Conservation (phyloP, 306 rosid genomes). For the Delonix regia region DNA sequence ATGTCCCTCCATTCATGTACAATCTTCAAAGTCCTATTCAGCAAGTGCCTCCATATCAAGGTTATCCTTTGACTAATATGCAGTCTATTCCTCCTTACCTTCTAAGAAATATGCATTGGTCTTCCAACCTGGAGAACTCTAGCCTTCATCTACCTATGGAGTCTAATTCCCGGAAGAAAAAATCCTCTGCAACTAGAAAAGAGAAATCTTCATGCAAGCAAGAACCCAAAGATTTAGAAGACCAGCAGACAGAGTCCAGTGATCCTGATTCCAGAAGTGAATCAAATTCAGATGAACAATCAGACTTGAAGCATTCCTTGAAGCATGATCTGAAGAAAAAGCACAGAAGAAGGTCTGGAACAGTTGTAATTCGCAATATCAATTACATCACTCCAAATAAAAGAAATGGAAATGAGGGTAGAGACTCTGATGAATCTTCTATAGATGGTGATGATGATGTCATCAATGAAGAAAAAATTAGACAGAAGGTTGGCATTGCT, state of each 20-base stretch:
- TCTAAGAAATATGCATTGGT: slow-evolving; percentile 61
- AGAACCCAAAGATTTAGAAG: slow-evolving; percentile 45
- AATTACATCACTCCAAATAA: slow-evolving; percentile 69
- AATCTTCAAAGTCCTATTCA: slow-evolving; percentile 47
- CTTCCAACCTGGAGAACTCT: slow-evolving; percentile 42
- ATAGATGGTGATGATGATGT: slow-evolving; percentile 44
- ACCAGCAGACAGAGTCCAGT: slow-evolving; percentile 48
- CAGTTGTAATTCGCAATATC: slow-evolving; percentile 71
- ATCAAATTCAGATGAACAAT: slow-evolving; percentile 48
- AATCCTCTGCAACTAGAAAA: slow-evolving; percentile 45
- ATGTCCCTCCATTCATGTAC: slow-evolving; percentile 53
- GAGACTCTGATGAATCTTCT: slow-evolving; percentile 54
- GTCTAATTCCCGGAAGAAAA: slow-evolving; percentile 36
- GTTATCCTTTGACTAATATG: slow-evolving; percentile 53
- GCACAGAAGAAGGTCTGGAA: slow-evolving; percentile 53
- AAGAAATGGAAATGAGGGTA: slow-evolving; percentile 59
- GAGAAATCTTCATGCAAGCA: slow-evolving; percentile 46
- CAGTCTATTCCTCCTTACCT: slow-evolving; percentile 59
- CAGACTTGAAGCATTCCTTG: slow-evolving; percentile 43
- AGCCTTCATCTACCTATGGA: not conserved
- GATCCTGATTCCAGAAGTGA: slow-evolving; percentile 50
- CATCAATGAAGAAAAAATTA: slow-evolving; percentile 42
- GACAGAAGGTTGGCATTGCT: slow-evolving; percentile 48
- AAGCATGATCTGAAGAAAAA: slow-evolving; percentile 49
- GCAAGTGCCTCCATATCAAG: slow-evolving; percentile 57